Evolutionary conservation across 2,329 filamentous ascomycete species (phyloP).

Genomic region (Pyricularia grisea): DNA sequence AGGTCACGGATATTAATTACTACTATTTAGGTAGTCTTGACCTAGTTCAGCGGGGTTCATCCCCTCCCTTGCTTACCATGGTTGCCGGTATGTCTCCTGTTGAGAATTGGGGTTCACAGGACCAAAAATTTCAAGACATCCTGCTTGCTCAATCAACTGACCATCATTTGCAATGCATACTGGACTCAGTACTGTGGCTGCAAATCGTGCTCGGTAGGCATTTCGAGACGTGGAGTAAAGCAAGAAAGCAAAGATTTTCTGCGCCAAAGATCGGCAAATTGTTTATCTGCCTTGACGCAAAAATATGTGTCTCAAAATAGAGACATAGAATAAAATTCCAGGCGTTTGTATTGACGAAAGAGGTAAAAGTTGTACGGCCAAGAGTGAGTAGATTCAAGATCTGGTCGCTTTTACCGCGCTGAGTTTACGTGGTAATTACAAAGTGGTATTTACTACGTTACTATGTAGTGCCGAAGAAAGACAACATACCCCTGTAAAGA

Average conservation of each 20-base stretch:
- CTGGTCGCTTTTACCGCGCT: not conserved
- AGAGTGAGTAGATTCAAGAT: not conserved
- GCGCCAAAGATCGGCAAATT: not conserved
- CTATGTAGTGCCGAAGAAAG: not conserved
- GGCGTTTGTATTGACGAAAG: not conserved
- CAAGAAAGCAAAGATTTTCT: not conserved
- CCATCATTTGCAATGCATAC: not conserved
- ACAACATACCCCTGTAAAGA: not conserved
- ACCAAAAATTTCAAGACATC: not conserved
- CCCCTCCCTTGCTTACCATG: not conserved
- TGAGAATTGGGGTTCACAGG: not conserved
- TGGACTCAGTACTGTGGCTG: not conserved
- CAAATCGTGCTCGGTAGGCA: not conserved
- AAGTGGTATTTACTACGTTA: not conserved
- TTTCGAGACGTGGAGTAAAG: not conserved
- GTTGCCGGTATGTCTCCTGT: not conserved
- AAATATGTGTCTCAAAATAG: not conserved
- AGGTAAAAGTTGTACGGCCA: not conserved
- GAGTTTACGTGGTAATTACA: no score
- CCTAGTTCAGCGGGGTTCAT: slow-evolving; percentile 2
- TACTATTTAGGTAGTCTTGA: not conserved
- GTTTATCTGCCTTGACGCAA: not conserved
- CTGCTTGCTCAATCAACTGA: not conserved
- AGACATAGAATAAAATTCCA: not conserved
- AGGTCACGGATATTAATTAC: not conserved